Conservation (phyloP, 2,329 filamentous ascomycete species). For the Metarhizium guizhouense region DNA sequence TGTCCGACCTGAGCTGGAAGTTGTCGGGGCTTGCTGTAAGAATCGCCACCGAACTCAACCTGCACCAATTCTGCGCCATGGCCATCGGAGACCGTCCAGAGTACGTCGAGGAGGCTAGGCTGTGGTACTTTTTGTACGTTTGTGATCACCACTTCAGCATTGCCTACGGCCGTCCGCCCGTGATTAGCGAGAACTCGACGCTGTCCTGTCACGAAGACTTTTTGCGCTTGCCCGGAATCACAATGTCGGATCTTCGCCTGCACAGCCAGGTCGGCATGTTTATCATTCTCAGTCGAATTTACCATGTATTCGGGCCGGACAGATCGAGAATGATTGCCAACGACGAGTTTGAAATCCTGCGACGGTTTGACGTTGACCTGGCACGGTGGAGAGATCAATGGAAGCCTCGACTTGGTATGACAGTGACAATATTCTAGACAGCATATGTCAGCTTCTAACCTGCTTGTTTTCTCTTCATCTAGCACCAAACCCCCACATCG, state of each 20-base stretch:
- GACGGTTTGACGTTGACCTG: constrained; percentile 21
- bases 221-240: constrained; percentile 38
- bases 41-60: constrained; percentile 47
- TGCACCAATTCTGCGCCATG: constrained; percentile 44
- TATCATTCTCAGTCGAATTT: constrained; percentile 50
- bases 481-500: constrained; percentile 36
- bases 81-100: constrained; percentile 33
- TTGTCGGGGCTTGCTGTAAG: constrained; percentile 50
- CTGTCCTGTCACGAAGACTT: constrained; percentile 50
- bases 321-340: constrained; percentile 26
- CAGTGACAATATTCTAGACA: constrained; percentile 9
- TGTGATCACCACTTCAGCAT: constrained; percentile 60
- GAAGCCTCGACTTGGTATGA: constrained; percentile 23
- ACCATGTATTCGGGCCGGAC: constrained; percentile 49
- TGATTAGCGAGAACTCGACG: constrained; percentile 47
- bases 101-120: constrained; percentile 44
- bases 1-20: constrained; percentile 47
- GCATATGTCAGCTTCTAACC: neutral
- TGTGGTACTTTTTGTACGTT: constrained; percentile 57
- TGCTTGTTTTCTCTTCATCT: neutral
- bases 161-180: constrained; percentile 48
- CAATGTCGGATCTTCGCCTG: constrained; percentile 44
- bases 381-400: constrained; percentile 27
- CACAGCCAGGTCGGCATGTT: constrained; percentile 52
- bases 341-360: constrained; percentile 23